Evolutionary conservation across 768 basidiomycete species (phyloP).

Genomic region (Tricholoma sp.): DNA sequence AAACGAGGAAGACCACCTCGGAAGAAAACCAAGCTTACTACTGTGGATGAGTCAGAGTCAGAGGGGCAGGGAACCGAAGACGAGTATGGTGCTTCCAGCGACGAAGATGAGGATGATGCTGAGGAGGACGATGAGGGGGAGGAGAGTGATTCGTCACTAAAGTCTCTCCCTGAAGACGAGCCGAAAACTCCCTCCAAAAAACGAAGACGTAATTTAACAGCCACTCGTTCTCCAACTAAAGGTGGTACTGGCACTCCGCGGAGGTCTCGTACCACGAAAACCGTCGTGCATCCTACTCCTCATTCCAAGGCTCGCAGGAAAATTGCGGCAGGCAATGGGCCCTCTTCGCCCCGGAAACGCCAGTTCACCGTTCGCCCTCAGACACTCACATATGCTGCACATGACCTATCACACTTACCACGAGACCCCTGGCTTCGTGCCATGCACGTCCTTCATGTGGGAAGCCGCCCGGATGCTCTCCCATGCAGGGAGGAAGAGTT

Average conservation of each 20-base stretch:
- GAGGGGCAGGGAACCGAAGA: constrained; percentile 21
- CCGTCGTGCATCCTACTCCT: constrained; percentile 62
- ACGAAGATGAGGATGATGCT: constrained; percentile 15
- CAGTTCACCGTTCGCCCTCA: constrained; percentile 23
- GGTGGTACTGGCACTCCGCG: constrained; percentile 23
- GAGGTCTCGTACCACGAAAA: constrained; percentile 25
- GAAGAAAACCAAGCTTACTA: constrained; percentile 16
- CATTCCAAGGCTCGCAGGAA: constrained; percentile 62
- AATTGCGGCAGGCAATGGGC: constrained; percentile 6
- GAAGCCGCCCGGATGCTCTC: constrained; percentile 82
- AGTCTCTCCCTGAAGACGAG: constrained; percentile 30
- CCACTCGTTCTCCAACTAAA: constrained; percentile 18
- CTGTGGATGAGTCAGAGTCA: constrained; percentile 22
- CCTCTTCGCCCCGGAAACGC: constrained; percentile 14
- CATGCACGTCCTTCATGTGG: constrained; percentile 90
- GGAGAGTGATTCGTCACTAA: constrained; percentile 26
- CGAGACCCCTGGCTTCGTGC: constrained; percentile 80
- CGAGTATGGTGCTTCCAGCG: constrained; percentile 15
- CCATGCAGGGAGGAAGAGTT: constrained; percentile 91
- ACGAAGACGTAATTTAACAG: constrained; percentile 33
- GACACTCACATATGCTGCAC: constrained; percentile 24
- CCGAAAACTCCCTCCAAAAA: constrained; percentile 52
- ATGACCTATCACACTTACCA: constrained; percentile 50
- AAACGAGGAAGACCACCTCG: constrained; percentile 6
- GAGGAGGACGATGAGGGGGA: constrained; percentile 17